Evolutionary conservation across 148 eudicot genomes (phyloP), one percentile per base, ranked within the genome.

Genomic region (Oxyria digyna): DNA sequence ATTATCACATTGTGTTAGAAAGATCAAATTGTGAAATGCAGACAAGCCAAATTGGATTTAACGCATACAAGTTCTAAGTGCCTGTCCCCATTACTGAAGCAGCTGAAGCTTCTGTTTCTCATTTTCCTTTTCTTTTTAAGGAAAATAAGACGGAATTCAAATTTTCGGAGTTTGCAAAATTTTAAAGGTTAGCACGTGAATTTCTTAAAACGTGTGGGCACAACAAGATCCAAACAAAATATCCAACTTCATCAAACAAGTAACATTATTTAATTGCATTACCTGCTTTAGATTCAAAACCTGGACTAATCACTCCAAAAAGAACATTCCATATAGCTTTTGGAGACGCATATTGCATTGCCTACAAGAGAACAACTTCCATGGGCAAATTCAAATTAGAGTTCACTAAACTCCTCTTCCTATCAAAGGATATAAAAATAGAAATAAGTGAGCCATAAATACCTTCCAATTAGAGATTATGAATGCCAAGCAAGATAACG

Each of bases 271-370:
- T 24, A 13, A 55, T 26, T 14, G 27, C 63, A 12, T 72, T 65
- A 87, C 96, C 98, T 82, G 80, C 82, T 45, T 84, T 71, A 63
- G 69, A 74, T 75, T 72, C 74, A 71, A 87, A 81, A 72, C 81
- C 69, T 42, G 95, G 90, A 72, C 68, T 82, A 67, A 72, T 42
- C 37, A 78, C 86, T 73, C 98, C 98, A 82, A 86, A 83, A 73
- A 87, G 67, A 24, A 75, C 70, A 77, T 87, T 93, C 98, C 98
- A 93, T 29, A 93, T 67, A 74, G 98, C 98, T 82, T 93, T 93
- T 57, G 92, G 96, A 78, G 98, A 93, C 73, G 92, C 83, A 90
- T 87, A 93, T 73, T 90, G 92, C 98, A 93, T 89, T 74, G 96
- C 91, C 98, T 93, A 85, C 87, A 87, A 82, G 77, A 70, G 72